A percentile compares a stretch with the other conserved stretches of the same genome.
Evolutionary conservation across 139 green algal genomes (phyloP).

Genomic region (Chlamydomonas schloesseri): DNA sequence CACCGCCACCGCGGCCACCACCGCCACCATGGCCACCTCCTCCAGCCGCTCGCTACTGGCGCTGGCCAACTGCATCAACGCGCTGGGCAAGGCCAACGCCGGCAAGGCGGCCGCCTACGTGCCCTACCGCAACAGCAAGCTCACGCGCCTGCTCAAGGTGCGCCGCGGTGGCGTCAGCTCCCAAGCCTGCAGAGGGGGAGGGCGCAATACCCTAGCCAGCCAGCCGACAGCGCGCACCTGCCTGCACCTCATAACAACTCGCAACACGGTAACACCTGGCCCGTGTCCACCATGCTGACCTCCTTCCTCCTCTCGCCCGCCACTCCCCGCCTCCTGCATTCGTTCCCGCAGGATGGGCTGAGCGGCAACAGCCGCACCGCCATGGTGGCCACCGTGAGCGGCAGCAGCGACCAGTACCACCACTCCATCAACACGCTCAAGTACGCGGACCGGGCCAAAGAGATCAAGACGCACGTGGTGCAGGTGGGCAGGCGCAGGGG

Average conservation of each 20-base stretch:
- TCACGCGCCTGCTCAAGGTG: slow-evolving; percentile 78
- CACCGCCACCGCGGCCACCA: too few species aligned
- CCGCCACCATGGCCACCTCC: too few species aligned
- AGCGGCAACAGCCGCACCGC: slow-evolving; percentile 85
- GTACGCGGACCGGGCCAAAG: slow-evolving; percentile 82
- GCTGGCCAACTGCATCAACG: slow-evolving; percentile 93
- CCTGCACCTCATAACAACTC: too few species aligned
- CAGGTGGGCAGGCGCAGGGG: too few species aligned
- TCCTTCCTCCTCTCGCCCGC: background rate
- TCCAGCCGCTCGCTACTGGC: slow-evolving; percentile 77
- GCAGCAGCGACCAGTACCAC: slow-evolving; percentile 80
- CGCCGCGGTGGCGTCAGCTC: background rate
- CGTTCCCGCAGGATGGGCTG: slow-evolving; percentile 78
- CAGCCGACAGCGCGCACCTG: too few species aligned
- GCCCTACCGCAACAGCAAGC: slow-evolving; percentile 84
- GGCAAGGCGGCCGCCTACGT: slow-evolving; percentile 72
- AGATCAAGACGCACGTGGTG: slow-evolving; percentile 93
- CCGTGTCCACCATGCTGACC: too few species aligned
- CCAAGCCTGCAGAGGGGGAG: too few species aligned
- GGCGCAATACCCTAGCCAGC: too few species aligned
- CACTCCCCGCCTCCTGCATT: background rate
- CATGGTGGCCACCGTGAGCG: slow-evolving; percentile 89
- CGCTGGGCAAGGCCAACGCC: slow-evolving; percentile 69
- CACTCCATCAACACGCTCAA: slow-evolving; percentile 84
- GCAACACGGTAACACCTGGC: too few species aligned